phyloP scores from a whole-genome alignment of 2,329 filamentous ascomycete genomes.

The Talaromyces amestolkiae region DNA sequence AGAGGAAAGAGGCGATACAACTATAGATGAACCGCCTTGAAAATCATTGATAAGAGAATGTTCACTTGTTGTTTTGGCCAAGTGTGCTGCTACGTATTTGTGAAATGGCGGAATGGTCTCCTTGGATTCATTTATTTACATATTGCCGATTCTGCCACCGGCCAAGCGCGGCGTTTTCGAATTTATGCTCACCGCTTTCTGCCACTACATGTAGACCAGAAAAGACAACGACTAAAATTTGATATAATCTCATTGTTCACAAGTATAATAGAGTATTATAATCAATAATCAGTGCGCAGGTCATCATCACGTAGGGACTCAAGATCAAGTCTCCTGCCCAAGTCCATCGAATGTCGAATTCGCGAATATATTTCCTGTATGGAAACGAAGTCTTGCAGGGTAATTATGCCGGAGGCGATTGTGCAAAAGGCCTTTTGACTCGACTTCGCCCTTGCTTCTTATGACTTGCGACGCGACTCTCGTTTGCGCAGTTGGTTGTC shows the following conservation, averaged over 20 bases:
- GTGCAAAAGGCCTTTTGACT: no score
- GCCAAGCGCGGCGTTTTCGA: background rate
- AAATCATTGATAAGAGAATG: background rate
- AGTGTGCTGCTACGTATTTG: background rate
- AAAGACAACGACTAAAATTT: background rate
- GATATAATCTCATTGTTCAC: background rate
- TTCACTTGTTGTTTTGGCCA: background rate
- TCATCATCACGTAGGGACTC: no score
- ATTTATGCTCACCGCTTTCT: slow-evolving; percentile 10
- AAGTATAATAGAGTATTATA: background rate
- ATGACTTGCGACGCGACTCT: background rate
- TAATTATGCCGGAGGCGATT: background rate
- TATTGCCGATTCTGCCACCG: slow-evolving; percentile 5
- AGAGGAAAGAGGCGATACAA: background rate
- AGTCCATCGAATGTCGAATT: background rate
- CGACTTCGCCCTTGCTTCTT: background rate
- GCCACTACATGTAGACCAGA: no score
- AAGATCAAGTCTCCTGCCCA: background rate
- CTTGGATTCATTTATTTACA: background rate
- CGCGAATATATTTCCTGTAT: no score
- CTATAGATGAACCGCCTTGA: background rate
- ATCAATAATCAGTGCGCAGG: no score
- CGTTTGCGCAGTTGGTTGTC: background rate
- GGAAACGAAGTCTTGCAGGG: no score
- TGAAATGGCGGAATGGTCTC: background rate